These are phyloP conservation scores for Talaromyces sp. DNA, from an alignment of 2,329 filamentous ascomycete genomes.

Conservation along the genomic window DNA sequence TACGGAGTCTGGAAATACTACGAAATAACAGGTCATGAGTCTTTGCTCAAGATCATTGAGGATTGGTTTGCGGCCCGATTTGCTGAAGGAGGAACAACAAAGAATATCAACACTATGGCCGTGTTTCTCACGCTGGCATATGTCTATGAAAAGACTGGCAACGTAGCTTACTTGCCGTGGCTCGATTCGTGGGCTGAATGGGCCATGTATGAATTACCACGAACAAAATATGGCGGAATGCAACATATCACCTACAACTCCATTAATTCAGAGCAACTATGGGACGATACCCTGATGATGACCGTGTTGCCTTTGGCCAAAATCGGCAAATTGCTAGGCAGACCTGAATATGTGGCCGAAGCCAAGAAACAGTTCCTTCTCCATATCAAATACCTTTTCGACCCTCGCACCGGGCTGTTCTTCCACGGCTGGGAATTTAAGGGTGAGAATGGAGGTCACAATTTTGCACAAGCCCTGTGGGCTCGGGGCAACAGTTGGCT, in stretches of 20 bases:
- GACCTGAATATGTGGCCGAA: constrained; percentile 71
- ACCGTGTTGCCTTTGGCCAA: constrained; percentile 76
- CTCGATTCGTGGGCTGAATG: constrained; percentile 78
- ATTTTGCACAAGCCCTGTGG: constrained; percentile 56
- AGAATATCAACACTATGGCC: constrained; percentile 84
- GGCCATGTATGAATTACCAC: constrained; percentile 71
- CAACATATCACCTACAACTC: constrained; percentile 72
- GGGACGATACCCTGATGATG: constrained; percentile 89
- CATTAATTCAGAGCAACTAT: constrained; percentile 70
- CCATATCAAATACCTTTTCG: constrained; percentile 75
- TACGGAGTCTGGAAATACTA: constrained; percentile 83
- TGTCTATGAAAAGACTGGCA: constrained; percentile 71
- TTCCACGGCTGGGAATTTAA: constrained; percentile 82
- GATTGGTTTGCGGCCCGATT: constrained; percentile 70
- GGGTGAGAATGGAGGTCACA: constrained; percentile 57
- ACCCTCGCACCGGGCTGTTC: constrained; percentile 67
- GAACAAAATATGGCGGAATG: constrained; percentile 68
- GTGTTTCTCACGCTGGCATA: constrained; percentile 71
- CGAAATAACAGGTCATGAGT: constrained; percentile 61
- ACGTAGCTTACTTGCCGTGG: constrained; percentile 69
- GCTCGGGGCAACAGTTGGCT: constrained; percentile 63
- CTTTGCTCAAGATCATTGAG: constrained; percentile 63
- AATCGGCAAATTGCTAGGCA: constrained; percentile 66
- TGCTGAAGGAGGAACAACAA: constrained; percentile 67
- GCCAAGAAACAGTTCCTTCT: constrained; percentile 74